A percentile compares a stretch with the other conserved stretches of the same genome.
Conservation (phyloP, 257 asterid species). For the Rhazya stricta region DNA sequence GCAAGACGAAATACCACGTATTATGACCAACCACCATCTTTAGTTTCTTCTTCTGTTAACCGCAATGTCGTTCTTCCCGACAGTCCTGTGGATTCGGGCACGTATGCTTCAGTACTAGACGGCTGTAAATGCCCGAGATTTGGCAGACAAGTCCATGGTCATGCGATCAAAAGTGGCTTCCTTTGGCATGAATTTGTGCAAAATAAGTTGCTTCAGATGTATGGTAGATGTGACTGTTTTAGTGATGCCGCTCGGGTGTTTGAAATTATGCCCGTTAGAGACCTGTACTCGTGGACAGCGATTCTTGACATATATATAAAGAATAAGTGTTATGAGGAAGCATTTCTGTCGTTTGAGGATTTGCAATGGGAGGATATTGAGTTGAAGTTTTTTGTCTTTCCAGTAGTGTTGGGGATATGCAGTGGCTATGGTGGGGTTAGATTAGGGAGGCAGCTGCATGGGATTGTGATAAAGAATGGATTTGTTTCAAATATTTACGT, state of each 20-base stretch:
- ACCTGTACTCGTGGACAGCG: slow-evolving; percentile 53
- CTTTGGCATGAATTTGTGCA: slow-evolving; percentile 51
- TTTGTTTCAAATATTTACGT: slow-evolving; percentile 51
- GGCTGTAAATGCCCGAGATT: slow-evolving; percentile 36
- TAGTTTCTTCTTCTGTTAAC: not conserved
- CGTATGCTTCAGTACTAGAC: slow-evolving; percentile 52
- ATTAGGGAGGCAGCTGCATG: slow-evolving; percentile 69
- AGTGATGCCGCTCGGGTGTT: slow-evolving; percentile 36
- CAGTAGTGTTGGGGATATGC: slow-evolving; percentile 60
- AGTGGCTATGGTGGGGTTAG: slow-evolving; percentile 55
- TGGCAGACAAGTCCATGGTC: slow-evolving; percentile 66
- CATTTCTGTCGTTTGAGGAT: slow-evolving; percentile 34
- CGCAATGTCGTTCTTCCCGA: slow-evolving; percentile 1
- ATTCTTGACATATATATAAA: slow-evolving; percentile 41
- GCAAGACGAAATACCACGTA: not conserved
- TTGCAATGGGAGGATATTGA: slow-evolving; percentile 44
- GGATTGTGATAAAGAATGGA: slow-evolving; percentile 44
- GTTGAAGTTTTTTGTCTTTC: slow-evolving; percentile 69
- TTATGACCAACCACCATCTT: not conserved
- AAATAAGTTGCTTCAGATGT: slow-evolving; percentile 57
- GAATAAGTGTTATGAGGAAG: slow-evolving; percentile 37
- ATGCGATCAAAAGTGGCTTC: slow-evolving; percentile 56
- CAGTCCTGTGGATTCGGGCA: slow-evolving; percentile 35
- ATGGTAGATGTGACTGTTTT: slow-evolving; percentile 37
- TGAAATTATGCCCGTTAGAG: slow-evolving; percentile 59